Evolutionary conservation across 768 basidiomycete genomes (phyloP), one percentile per base, ranked within the genome.

Genomic region (Ramaria rubella): DNA sequence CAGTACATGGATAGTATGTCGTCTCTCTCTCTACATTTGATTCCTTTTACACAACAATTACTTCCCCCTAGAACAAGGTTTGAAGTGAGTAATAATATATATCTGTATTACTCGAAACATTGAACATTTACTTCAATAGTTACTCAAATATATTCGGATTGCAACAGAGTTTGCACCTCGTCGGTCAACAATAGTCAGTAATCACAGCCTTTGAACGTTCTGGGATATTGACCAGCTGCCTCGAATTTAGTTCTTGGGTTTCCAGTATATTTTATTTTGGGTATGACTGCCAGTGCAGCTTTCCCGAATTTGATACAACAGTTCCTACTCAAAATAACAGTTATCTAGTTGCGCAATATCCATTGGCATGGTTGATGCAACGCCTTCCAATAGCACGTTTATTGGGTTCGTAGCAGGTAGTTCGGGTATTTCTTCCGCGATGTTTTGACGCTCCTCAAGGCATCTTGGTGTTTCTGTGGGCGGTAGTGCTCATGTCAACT

Each of bases 401-500:
- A 7, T 23, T 56, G n/a, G 55, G 55, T 56, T n/a, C 46, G 46
- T 19, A 17, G 8, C 19, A 45, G 15, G 34, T 19, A 45, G 43
- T 33, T 49, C 24, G 9, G 15, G 15, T 17, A 46, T 14, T 15
- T 31, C n/a, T 48, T 34, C 24, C 8, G 19, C 43, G 48, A 9
- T 27, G 27, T 42, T 58, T 57, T 58, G 24, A 58, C 45, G 38
- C 54, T 46, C 60, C 63, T 15, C 29, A 61, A 29, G 64, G 58
- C 14, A 23, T 55, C 15, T 62, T 67, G 8, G 65, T 64, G 19
- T 61, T 68, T 30, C 52, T 71, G 24, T 72, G 71, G 71, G 68
- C 68, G n/a, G 62, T 67, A 15, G 64, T 69, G 36, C 63, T 68
- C 30, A 67, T 70, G 64, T 60, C 62, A 15, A 68, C 64, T 7